Percentiles rank a stretch among this genome's conserved stretches.
These are phyloP conservation scores for Phalaenopsis hybrid DNA, from an alignment of 116 monocot genomes.

Conservation along the genomic window DNA sequence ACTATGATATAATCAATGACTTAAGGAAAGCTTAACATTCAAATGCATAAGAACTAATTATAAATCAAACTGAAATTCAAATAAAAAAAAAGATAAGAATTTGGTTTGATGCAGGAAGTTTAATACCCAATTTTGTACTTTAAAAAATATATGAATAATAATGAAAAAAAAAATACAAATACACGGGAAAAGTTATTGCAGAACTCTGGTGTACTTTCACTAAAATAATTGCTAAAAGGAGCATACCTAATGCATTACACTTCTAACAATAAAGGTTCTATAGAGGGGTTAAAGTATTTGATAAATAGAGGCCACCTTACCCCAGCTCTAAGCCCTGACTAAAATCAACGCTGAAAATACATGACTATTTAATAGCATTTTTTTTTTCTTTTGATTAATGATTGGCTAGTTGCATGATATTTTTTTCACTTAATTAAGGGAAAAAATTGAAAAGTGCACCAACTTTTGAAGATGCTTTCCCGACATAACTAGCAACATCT, in stretches of 20 bases:
- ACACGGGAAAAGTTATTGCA: not conserved
- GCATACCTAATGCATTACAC: not conserved
- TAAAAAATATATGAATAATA: not conserved
- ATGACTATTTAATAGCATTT: too few species aligned
- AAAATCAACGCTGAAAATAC: too few species aligned
- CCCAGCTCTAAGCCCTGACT: too few species aligned
- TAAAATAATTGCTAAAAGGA: not conserved
- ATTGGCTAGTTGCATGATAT: too few species aligned
- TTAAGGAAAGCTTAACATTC: not conserved
- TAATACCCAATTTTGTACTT: not conserved
- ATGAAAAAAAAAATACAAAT: not conserved
- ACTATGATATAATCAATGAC: not conserved
- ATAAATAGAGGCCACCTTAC: too few species aligned
- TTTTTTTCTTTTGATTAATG: too few species aligned
- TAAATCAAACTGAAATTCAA: not conserved
- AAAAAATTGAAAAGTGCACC: too few species aligned
- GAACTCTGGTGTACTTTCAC: not conserved
- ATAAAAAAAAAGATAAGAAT: not conserved
- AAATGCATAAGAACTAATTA: constrained; percentile 1
- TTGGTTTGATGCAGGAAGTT: not conserved
- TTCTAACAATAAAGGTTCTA: not conserved
- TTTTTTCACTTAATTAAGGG: too few species aligned
- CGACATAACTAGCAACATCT: too few species aligned
- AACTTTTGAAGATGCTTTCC: too few species aligned
- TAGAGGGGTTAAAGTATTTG: not conserved